Percentiles rank a stretch among this genome's conserved stretches.
phyloP scores from a whole-genome alignment of 306 rosid genomes.

The Cucurbita pepo region DNA sequence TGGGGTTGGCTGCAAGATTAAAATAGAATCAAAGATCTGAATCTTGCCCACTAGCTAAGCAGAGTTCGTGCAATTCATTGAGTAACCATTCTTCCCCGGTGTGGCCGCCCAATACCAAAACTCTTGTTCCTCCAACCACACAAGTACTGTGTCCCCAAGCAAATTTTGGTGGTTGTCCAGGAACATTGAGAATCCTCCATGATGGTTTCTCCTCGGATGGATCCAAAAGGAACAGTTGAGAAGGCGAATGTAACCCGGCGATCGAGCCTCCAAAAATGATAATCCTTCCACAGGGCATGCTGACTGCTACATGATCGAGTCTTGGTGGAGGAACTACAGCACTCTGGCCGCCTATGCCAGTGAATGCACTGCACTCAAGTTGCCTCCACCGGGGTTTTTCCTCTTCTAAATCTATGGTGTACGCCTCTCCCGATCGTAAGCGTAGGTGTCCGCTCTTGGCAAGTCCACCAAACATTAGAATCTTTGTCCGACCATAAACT shows the following conservation, averaged over 20 bases:
- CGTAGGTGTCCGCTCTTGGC: constrained; percentile 86
- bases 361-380: constrained; percentile 55
- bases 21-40: constrained; percentile 26
- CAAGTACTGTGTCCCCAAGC: constrained; percentile 99
- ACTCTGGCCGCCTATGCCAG: constrained; percentile 65
- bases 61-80: constrained; percentile 81
- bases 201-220: constrained; percentile 95
- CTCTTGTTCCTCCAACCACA: constrained; percentile 92
- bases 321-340: constrained; percentile 87
- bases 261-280: constrained; percentile 88
- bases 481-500: constrained; percentile 67
- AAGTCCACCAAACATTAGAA: constrained; percentile 96
- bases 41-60: constrained; percentile 84
- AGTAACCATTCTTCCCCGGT: constrained; percentile 98
- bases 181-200: constrained; percentile 88
- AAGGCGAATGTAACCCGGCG: constrained; percentile 92
- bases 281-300: constrained; percentile 99
- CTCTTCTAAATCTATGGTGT: constrained; percentile 69
- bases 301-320: constrained; percentile 88
- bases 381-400: constrained; percentile 79
- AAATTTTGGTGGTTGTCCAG: constrained; percentile 88
- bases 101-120: constrained; percentile 84
- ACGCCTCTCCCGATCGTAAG: constrained; percentile 81
- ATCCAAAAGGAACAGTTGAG: constrained; percentile 89
- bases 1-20: not conserved